phyloP scores from a whole-genome alignment of 2,329 filamentous ascomycete genomes.

The Botrytis paeoniae region DNA sequence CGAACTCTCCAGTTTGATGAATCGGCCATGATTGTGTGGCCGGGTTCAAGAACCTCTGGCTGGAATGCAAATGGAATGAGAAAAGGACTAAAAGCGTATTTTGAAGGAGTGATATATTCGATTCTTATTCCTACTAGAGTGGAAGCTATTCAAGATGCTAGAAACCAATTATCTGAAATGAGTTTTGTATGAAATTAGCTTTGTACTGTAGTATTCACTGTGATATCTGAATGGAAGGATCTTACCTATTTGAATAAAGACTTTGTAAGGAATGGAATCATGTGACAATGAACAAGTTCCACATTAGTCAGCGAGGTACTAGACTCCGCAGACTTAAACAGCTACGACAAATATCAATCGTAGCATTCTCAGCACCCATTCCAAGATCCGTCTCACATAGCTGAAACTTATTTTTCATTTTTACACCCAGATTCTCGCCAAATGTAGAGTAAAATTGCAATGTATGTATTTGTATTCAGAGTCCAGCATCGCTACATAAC shows the following conservation, averaged over 20 bases:
- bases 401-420: accelerated
- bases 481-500: not conserved
- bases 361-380: not conserved
- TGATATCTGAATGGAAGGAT: not conserved
- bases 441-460: not conserved
- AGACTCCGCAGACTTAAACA: not conserved
- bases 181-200: too few species aligned
- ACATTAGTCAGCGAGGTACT: not conserved
- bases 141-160: too few species aligned
- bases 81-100: too few species aligned
- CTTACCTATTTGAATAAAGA: not conserved
- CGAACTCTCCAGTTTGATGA: slow-evolving; percentile 10
- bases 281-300: not conserved
- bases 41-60: not conserved
- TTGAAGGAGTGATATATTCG: too few species aligned
- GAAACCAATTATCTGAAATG: too few species aligned
- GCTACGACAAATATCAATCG: not conserved
- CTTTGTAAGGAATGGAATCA: not conserved
- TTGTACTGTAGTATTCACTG: too few species aligned
- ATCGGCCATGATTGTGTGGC: not conserved
- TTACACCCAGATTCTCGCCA: not conserved
- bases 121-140: too few species aligned
- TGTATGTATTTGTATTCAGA: not conserved
- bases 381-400: not conserved
- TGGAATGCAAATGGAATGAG: not conserved